Percentiles rank a stretch among this genome's conserved stretches.
These are phyloP conservation scores for Paramecium primaurelia DNA, from an alignment of 73 alveolate species.

Conservation along the genomic window DNA sequence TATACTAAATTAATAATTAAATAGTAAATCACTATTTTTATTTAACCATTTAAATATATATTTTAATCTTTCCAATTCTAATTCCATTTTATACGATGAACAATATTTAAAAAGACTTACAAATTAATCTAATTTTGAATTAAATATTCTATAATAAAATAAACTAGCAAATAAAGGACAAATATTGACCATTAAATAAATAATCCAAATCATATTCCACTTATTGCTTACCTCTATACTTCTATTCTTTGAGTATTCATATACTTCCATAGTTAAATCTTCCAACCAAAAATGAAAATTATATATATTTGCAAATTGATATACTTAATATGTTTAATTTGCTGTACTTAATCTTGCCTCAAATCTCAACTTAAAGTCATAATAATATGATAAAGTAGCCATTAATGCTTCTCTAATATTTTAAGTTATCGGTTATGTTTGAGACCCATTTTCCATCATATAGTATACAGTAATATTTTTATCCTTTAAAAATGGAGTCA, in stretches of 20 bases:
- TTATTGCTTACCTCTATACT: neutral
- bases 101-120: neutral
- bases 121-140: neutral
- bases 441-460: neutral
- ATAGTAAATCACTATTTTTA: neutral
- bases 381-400: neutral
- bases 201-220: neutral
- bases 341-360: slow-evolving; percentile 29
- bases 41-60: neutral
- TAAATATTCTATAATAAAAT: neutral
- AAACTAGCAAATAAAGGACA: neutral
- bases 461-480: neutral
- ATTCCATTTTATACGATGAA: neutral
- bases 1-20: neutral
- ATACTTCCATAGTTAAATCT: neutral
- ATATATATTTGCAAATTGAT: slow-evolving; percentile 3
- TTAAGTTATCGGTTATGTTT: neutral
- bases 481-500: neutral
- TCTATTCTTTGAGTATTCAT: neutral
- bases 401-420: neutral
- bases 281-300: neutral
- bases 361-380: neutral
- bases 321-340: slow-evolving; percentile 5
- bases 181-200: neutral
- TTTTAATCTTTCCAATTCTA: slow-evolving; percentile 2